Conservation (phyloP, 176 grass and related monocot genomes). For the Zoysia japonica region DNA sequence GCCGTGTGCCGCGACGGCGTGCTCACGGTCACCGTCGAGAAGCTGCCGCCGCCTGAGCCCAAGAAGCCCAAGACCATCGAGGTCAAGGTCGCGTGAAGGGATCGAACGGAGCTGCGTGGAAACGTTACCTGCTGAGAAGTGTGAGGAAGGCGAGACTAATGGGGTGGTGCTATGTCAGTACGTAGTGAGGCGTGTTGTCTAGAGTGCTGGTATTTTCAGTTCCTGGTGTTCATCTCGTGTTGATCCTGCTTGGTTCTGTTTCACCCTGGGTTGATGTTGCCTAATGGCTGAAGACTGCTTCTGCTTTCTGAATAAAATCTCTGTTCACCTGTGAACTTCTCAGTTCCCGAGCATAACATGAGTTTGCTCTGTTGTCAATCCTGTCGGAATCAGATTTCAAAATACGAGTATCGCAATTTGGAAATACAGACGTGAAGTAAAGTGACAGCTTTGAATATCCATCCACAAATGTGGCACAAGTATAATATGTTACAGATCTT, state of each 20-base stretch:
- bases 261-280: not conserved
- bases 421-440: not conserved
- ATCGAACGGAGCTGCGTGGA: not conserved
- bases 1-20: constrained; percentile 69
- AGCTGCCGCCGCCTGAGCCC: constrained; percentile 73
- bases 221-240: not conserved
- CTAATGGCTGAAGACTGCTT: not conserved
- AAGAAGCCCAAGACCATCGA: constrained; percentile 90
- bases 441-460: too few species aligned
- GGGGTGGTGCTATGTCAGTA: not conserved
- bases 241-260: not conserved
- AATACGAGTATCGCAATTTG: not conserved
- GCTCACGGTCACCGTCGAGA: constrained; percentile 60
- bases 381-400: not conserved
- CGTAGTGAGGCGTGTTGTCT: not conserved
- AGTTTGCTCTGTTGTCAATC: too few species aligned
- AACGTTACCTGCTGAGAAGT: not conserved
- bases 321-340: not conserved
- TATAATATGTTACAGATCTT: constrained; percentile 18
- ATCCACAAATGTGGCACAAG: too few species aligned
- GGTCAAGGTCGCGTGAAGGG: constrained; percentile 57
- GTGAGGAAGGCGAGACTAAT: not conserved
- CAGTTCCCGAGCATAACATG: not conserved
- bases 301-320: constrained; percentile 4
- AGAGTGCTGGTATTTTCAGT: not conserved